Base-by-base conservation (phyloP, 768 basidiomycete species). In the Lactarius hengduanensis region DNA sequence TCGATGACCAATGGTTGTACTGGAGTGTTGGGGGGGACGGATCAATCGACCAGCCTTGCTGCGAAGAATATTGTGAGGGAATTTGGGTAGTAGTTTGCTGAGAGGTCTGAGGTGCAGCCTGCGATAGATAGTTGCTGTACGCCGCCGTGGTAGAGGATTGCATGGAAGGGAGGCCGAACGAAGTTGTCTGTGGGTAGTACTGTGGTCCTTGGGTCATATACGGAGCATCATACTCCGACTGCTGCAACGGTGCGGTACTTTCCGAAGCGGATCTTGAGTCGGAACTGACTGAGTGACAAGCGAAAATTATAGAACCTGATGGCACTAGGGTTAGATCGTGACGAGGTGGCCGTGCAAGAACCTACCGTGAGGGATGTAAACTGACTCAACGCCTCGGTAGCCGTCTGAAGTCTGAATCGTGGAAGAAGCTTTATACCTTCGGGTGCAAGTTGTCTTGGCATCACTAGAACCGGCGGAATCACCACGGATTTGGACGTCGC, bases 301-400 rank as follows among this genome's bases (percentile, higher is more conserved):
- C 87, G 75, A 90, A 88, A 72, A 89, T 88, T 71, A 90, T 83
- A 72, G 82, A 81, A 67, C 86, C 87, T 88, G 75, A 66, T 60
- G 68, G 63, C 41, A 18, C 57, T 56, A 60, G 36, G 62, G 65
- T 69, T 63, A 64, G 54, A 54, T 28, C 45, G 59, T 63, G 53
- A 67, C 66, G 30, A 74, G 67, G 58, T 57, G 65, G 61, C 60
- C 53, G 67, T 62, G 68, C 55, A 64, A 61, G 76, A 69, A 72
- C 85, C 72, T 75, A 89, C 92, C 92, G 84, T 94, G 91, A 75
- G 92, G 92, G 77, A 93, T 92, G 77, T 91, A 94, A 69, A 94
- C 88, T 77, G 90, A 92, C 75, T 93, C 91, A 34, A 93, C 89
- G 76, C 88, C 84, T 65, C 82, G 83, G 59, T 80, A 80, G 65